A percentile compares a stretch with the other conserved stretches of the same genome.
These are phyloP conservation scores for Debaryomyces prosopidis DNA, from an alignment of 805 yeast species.

Conservation along the genomic window DNA sequence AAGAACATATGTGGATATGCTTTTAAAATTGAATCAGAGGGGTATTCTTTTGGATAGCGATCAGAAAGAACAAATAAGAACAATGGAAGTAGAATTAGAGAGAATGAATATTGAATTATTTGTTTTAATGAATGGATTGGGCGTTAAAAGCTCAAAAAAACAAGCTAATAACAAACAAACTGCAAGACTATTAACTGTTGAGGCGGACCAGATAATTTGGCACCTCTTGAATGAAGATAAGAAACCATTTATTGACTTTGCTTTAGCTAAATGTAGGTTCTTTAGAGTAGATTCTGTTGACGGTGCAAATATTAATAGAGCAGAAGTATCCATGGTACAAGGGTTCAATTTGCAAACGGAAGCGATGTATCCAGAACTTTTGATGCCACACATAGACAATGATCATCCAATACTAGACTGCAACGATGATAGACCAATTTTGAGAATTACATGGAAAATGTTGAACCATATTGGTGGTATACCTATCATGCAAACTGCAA, in stretches of 20 bases:
- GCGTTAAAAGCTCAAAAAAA: constrained; percentile 19
- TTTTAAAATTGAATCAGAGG: constrained; percentile 40
- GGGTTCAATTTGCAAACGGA: constrained; percentile 62
- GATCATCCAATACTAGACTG: constrained; percentile 6
- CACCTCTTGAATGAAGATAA: constrained; percentile 65
- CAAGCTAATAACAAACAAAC: constrained; percentile 15
- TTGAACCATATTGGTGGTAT: constrained; percentile 89
- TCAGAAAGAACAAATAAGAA: constrained; percentile 20
- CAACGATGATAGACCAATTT: constrained; percentile 20
- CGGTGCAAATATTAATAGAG: constrained; percentile 64
- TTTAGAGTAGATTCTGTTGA: constrained; percentile 61
- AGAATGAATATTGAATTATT: constrained; percentile 32
- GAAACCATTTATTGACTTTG: constrained; percentile 68
- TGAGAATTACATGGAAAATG: constrained; percentile 65
- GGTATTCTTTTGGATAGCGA: constrained; percentile 19
- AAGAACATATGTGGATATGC: constrained; percentile 29
- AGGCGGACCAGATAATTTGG: constrained; percentile 67
- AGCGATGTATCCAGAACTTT: constrained; percentile 67
- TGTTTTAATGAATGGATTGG: constrained; percentile 33
- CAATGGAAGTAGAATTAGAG: constrained; percentile 34
- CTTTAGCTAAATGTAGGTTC: constrained; percentile 61
- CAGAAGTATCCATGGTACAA: constrained; percentile 62
- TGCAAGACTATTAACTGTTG: constrained; percentile 24
- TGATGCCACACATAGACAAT: constrained; percentile 48
- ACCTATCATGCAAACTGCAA: constrained; percentile 68